Evolutionary conservation across 495 filamentous ascomycete species (phyloP).

Genomic region (Trichoderma asperelloides): DNA sequence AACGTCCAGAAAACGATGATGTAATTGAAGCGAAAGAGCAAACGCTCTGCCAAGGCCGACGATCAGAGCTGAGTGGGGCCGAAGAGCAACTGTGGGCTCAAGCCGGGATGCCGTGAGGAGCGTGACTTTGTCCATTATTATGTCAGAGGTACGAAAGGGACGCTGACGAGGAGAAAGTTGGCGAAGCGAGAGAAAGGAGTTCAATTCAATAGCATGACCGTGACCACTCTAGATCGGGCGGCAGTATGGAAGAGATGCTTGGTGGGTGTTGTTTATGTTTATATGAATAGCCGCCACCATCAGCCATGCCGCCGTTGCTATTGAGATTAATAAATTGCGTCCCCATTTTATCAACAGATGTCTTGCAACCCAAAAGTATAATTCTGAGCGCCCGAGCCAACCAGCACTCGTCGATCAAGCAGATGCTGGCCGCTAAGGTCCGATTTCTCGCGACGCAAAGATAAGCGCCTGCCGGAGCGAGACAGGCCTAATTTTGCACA

Average conservation of each 20-base stretch:
- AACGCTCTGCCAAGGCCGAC: slow-evolving; percentile 19
- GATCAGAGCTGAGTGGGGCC: slow-evolving; percentile 17
- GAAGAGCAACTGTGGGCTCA: slow-evolving; percentile 17
- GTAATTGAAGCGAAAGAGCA: slow-evolving; percentile 23
- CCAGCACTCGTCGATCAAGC: background rate
- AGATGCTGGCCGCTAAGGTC: background rate
- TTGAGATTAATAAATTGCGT: background rate
- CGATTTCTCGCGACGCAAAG: background rate
- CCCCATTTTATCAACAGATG: background rate
- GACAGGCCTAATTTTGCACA: background rate
- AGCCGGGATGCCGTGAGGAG: slow-evolving; percentile 26
- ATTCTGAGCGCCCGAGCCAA: background rate
- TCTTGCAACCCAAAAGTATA: background rate
- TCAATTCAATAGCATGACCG: too few relatives aligned
- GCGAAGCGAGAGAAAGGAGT: background rate
- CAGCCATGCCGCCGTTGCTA: background rate
- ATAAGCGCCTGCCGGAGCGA: background rate
- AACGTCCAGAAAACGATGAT: slow-evolving; percentile 18
- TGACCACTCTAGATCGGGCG: background rate
- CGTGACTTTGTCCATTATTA: slow-evolving; percentile 14
- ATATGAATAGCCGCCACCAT: background rate
- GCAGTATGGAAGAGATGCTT: background rate
- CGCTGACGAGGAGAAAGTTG: background rate
- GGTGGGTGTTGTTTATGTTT: background rate
- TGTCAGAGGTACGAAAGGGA: background rate